Conservation (phyloP, 805 yeast species). For the Ogataea neopini region DNA sequence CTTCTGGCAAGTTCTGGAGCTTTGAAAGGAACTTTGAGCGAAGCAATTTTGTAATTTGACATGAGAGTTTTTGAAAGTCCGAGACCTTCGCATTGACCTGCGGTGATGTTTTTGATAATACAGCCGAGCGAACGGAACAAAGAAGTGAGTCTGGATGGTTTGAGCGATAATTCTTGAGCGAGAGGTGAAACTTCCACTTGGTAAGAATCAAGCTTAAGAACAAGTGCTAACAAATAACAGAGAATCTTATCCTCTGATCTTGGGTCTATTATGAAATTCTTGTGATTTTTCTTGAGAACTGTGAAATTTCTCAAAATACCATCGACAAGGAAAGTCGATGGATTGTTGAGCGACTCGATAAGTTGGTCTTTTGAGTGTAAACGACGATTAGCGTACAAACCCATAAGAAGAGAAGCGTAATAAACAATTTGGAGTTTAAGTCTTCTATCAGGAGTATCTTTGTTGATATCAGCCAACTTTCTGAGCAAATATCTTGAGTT, state of each 20-base stretch:
- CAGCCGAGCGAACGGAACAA: constrained; percentile 86
- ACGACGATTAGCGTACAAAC: constrained; percentile 75
- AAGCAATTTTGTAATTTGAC: constrained; percentile 73
- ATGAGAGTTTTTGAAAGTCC: constrained; percentile 57
- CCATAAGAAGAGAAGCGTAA: constrained; percentile 77
- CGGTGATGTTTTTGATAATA: constrained; percentile 65
- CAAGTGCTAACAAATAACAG: constrained; percentile 71
- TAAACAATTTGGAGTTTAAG: constrained; percentile 69
- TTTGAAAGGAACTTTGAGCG: constrained; percentile 83
- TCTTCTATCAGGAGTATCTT: constrained; percentile 41
- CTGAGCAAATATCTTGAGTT: constrained; percentile 57
- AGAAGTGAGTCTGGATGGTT: constrained; percentile 68
- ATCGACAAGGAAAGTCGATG: constrained; percentile 76
- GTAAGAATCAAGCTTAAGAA: constrained; percentile 76
- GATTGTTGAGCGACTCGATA: constrained; percentile 59
- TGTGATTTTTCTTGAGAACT: constrained; percentile 65
- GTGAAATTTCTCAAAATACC: constrained; percentile 75
- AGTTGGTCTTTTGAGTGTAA: constrained; percentile 58
- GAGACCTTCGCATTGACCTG: constrained; percentile 72
- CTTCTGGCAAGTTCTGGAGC: constrained; percentile 79
- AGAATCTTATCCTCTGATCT: constrained; percentile 82
- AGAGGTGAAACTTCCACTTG: constrained; percentile 75
- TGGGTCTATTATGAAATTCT: constrained; percentile 82
- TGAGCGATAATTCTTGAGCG: constrained; percentile 80
- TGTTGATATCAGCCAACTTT: constrained; percentile 39